Base-by-base conservation (phyloP, 495 filamentous ascomycete genomes). In the Xylaria bambusicola region DNA sequence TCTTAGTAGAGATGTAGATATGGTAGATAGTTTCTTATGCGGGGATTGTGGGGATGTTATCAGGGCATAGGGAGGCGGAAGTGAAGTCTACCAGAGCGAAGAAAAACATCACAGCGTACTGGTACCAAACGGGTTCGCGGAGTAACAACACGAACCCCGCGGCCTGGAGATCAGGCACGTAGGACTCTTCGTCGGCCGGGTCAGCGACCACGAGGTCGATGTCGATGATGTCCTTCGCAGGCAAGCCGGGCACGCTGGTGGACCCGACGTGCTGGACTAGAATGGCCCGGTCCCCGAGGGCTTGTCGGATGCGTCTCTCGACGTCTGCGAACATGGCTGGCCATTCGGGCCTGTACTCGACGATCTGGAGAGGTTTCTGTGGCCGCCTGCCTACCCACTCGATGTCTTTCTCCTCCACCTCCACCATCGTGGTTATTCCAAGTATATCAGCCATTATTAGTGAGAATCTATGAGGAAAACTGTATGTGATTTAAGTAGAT, bases 201-300 rank as follows among this genome's bases (percentile, higher is more conserved):
- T 77, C 74, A 10, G 52, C 56, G 18, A 82, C 60, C 23, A 74
- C 63, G n/a, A 83, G 63, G 59, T 83, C 80, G 27, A 83, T 65
- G 53, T 82, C 80, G 27, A 82, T 75, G 26, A 81, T 59, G 52
- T 72, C 72, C 61, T 82, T 82, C 24, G 80, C 79, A 2, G 75
- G 63, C 3, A 83, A 71, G 23, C 66, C 72, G 8, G 79, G 75
- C 52, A 83, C 77, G 26, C 76, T 78, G 35, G 80, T 83, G n/a
- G 75, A 78, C 26, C 80, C 80, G 50, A 75, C 70, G 58, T 83
- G 80, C n/a, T 57, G 15, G 46, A 65, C 6, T 8, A 35, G 1
- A 31, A 78, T 18, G 20, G 56, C 44, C 2, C 52, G 56, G 21
- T 59, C 38, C 31, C 68, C 71, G 1, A 78, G 66, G 1, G 70